Evolutionary conservation across 345 rosid species (phyloP).

Genomic region (Aurinia saxatilis): DNA sequence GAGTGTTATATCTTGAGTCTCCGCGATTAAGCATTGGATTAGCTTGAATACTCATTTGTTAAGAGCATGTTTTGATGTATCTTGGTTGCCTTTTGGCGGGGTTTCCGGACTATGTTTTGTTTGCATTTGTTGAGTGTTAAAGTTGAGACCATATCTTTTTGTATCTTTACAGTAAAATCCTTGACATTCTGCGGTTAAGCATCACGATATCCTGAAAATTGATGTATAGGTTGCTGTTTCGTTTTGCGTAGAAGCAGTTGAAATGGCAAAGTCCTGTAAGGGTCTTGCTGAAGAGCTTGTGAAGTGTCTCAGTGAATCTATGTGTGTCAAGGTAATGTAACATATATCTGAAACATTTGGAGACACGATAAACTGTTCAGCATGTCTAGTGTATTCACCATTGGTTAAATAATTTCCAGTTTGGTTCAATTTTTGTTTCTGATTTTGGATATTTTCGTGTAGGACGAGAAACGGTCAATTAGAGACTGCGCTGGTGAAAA

Average conservation of each 20-base stretch:
- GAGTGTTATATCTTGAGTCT: no score
- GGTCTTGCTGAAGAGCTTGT: slow-evolving; percentile 93
- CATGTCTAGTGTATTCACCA: not conserved
- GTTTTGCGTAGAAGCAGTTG: slow-evolving; percentile 7
- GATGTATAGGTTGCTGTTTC: not conserved
- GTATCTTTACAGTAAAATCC: not conserved
- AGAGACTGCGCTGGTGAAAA: slow-evolving; percentile 90
- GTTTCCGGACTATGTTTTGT: not conserved
- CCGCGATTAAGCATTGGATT: not conserved
- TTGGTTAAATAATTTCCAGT: not conserved
- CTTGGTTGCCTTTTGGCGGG: not conserved
- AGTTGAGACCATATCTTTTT: not conserved
- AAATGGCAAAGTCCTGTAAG: slow-evolving; percentile 93
- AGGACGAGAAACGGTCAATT: slow-evolving; percentile 72
- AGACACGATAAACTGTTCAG: not conserved
- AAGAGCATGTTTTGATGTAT: no score
- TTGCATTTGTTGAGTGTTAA: not conserved
- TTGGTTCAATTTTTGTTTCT: not conserved
- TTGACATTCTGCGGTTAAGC: not conserved
- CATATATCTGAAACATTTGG: not conserved
- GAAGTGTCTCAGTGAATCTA: slow-evolving; percentile 87
- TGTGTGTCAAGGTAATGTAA: slow-evolving; percentile 55
- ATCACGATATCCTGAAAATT: not conserved
- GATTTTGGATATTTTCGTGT: not conserved
- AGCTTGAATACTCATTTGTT: not conserved